Base-by-base conservation (phyloP, 768 basidiomycete genomes). In the Lyophyllum shimeji region DNA sequence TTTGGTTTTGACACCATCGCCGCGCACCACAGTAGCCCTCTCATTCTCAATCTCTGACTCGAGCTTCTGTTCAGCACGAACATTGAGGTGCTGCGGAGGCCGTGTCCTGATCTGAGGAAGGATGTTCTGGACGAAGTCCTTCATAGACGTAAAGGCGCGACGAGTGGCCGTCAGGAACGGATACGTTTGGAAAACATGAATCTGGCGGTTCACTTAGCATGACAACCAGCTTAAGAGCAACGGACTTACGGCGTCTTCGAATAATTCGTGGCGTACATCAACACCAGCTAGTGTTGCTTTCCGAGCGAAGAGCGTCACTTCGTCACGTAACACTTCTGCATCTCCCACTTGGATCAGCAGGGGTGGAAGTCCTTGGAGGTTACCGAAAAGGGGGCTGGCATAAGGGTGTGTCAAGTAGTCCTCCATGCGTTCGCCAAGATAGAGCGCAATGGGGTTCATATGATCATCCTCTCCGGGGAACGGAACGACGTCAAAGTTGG, bases 401-500 rank as follows among this genome's bases (percentile, higher is more conserved):
- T 99, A 99, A 9, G 96, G 96, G 69, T 99, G 95, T 0, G 95
- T 98, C 45, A 98, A 76, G 67, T 93, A 96, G 56, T 86, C 77
- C 63, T 89, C 83, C 60, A 89, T 81, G 37, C 82, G 75, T 60
- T 86, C 88, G 15, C 95, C 96, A 12, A 98, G 85, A 66, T 98
- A 97, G 64, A 95, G 87, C n/a, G 85, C 83, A 50, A 99, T 88
- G 0, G 96, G 96, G 67, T 98, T 91, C 65, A 98, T 79, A 68
- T 95, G 94, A 65, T 93, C 91, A 55, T 86, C 86, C 37, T 81
- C 76, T 1, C 79, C 73, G 4, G 91, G 91, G 46, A 79, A 78
- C 2, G 90, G 87, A 1, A 95, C 83, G 44, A 95, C 85, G 68
- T 95, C 93, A 69, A 79, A 95, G n/a, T 79, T 73, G 24, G 89